Base-by-base conservation (phyloP, 305 asterid species). In the Solanum aculeatissimum region DNA sequence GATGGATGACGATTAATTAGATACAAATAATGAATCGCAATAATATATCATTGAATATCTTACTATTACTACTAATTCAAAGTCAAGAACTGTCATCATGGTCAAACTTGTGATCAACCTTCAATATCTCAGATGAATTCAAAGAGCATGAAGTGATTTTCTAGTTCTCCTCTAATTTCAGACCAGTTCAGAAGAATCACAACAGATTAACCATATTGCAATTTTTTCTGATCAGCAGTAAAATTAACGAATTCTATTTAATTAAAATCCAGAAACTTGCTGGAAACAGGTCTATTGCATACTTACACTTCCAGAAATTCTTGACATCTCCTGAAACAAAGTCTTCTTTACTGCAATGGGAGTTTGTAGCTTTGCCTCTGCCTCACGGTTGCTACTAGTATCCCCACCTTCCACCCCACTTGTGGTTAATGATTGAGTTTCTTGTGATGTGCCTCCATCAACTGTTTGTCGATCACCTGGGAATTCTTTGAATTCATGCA, bases 381-480 rank as follows among this genome's bases (percentile, higher is more conserved):
- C 47, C 78, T 63, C 84, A 82, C 4, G 15, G 58, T 43, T 45
- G 49, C 43, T 62, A 63, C n/a, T 27, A 25, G 32, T 60, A 82
- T 82, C 63, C 63, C 60, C 45, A 51, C 13, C 6, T 70, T 23
- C 35, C 68, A 60, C 68, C 68, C 35, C 32, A 60, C 32, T 10
- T 10, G 11, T 38, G 18, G 51, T 69, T 40, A 40, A 70, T 70
- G 78, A 21, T 70, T 58, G 66, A 79, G 69, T 45, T 40, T 58
- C 43, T 79, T 14, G 81, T 68, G 63, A 83, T 54, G 83, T 83
- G 86, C 89, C 93, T 93, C 81, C 80, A 65, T 43, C 82, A 90
- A 86, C 85, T 87, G 72, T 43, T 72, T 11, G 88, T 42, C 40
- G 89, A 87, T 43, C 77, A 83, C 85, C 77, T 70, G 83, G 82